Evolutionary conservation across 2,329 filamentous ascomycete species (phyloP).

Genomic region (Pseudocercospora macadamiae): DNA sequence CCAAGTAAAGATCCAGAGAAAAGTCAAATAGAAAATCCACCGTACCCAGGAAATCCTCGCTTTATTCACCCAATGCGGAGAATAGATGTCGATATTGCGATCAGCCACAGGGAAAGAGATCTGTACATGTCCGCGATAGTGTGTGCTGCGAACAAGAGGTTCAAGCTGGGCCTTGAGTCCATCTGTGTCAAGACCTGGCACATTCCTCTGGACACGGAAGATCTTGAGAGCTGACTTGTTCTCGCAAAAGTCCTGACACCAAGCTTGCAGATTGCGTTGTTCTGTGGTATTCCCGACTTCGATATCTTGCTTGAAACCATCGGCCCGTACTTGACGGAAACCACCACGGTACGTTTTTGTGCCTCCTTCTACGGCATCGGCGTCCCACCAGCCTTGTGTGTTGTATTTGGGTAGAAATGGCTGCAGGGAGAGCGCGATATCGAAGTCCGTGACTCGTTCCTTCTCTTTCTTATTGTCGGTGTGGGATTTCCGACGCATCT

Average conservation of each 20-base stretch:
- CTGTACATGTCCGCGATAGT: constrained; percentile 65
- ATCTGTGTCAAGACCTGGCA: constrained; percentile 64
- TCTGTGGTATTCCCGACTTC: constrained; percentile 46
- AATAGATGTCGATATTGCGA: constrained; percentile 64
- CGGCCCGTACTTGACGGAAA: constrained; percentile 56
- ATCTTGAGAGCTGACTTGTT: constrained; percentile 60
- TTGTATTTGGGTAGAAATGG: constrained; percentile 21
- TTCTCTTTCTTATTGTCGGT: constrained; percentile 35
- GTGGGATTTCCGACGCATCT: constrained; percentile 22
- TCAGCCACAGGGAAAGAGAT: constrained; percentile 65
- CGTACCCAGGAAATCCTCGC: constrained; percentile 70
- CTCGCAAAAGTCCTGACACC: constrained; percentile 70
- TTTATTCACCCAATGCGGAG: constrained; percentile 62
- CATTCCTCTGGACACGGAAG: constrained; percentile 46
- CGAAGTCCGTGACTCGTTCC: constrained; percentile 33
- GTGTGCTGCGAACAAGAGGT: constrained; percentile 63
- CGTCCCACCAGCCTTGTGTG: constrained; percentile 31
- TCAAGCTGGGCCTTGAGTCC: constrained; percentile 57
- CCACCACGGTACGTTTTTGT: constrained; percentile 69
- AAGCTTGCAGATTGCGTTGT: constrained; percentile 55
- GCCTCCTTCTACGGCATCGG: constrained; percentile 56
- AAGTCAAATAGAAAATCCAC: constrained; percentile 67
- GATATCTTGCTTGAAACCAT: constrained; percentile 49
- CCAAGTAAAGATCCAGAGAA: constrained; percentile 72
- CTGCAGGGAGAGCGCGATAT: constrained; percentile 30